These are phyloP conservation scores for Saccharomycopsis fodiens DNA, from an alignment of 805 yeast genomes.

Conservation along the genomic window DNA sequence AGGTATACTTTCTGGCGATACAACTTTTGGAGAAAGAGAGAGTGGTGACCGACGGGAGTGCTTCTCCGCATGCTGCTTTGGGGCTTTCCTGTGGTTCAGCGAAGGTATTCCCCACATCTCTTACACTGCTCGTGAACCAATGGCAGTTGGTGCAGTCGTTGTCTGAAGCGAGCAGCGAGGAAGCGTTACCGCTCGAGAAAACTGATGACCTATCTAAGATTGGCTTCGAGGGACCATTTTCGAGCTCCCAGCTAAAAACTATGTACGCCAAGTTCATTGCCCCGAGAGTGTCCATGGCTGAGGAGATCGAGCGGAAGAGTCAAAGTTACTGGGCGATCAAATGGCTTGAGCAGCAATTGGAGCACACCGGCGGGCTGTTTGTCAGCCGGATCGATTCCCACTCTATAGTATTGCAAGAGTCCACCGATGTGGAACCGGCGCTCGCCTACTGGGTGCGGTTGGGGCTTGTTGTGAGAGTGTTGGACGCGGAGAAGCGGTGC, in stretches of 20 bases:
- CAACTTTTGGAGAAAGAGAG: constrained; percentile 26
- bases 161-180: not conserved
- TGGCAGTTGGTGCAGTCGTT: constrained; percentile 27
- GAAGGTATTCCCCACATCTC: constrained; percentile 25
- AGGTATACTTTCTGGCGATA: constrained; percentile 30
- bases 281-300: constrained; percentile 2
- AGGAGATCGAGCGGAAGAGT: constrained; percentile 3
- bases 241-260: not conserved
- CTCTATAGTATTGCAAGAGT: constrained; percentile 15
- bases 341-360: constrained; percentile 11
- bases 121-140: constrained; percentile 30
- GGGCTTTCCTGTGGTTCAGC: constrained; percentile 31
- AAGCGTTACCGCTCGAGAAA: not conserved
- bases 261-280: constrained; percentile 11
- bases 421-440: constrained; percentile 9
- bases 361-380: not conserved
- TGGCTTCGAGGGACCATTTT: not conserved
- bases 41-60: not conserved
- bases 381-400: constrained; percentile 1
- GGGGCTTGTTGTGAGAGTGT: constrained; percentile 12
- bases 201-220: not conserved
- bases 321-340: constrained; percentile 11
- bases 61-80: constrained; percentile 11
- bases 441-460: constrained; percentile 17
- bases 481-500: not conserved